Evolutionary conservation across 1,284 basidiomycete species (phyloP), one percentile per base, ranked within the genome.

Genomic region (Cryptococcus maquisensis): DNA sequence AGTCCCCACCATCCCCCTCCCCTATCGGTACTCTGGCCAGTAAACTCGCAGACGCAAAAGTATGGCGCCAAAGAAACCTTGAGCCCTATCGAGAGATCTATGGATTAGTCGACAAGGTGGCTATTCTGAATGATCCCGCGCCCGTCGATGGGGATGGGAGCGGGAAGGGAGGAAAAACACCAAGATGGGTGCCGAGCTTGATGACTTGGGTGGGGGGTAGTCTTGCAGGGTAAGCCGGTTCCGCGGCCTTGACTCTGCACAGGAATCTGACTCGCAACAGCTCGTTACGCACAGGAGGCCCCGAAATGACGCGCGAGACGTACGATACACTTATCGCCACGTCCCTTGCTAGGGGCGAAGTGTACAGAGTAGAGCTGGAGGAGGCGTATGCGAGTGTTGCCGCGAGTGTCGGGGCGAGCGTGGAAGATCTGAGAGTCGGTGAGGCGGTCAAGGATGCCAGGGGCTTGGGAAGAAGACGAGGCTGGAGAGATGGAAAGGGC

Each of bases 191-290:
- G 6, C 86, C 91, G 2, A 83, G 84, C 1, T 80, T 84, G 36
- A 80, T 93, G 73, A 81, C 86, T 0, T 97, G 93, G 92, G 84
- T 97, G n/a, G 93, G 93, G 3, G 93, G 90, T 0, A 92, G 89
- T 36, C 74, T 97, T 15, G 89, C 91, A 3, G 94, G 93, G 86
- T 90, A 72, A 63, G 85, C 78, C 8, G 37, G 15, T 24, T 13
- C 45, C 23, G 15, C 23, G 16, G 3, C 21, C 39, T 35, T n/a
- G n/a, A n/a, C n/a, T 26, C 7, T 37, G 28, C 12, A 46, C n/a
- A 26, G 26, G 4, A 26, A 13, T 18, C 16, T 18, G 15, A 21
- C 26, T 20, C 15, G 20, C 39, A 46, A 21, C 62, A 86, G 84
- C 0, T 79, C 87, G 12, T 78, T 96, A 50, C 94, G 95, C 75